phyloP scores from a whole-genome alignment of 2,329 filamentous ascomycete species.

The Aphanoascus verrucosus region DNA sequence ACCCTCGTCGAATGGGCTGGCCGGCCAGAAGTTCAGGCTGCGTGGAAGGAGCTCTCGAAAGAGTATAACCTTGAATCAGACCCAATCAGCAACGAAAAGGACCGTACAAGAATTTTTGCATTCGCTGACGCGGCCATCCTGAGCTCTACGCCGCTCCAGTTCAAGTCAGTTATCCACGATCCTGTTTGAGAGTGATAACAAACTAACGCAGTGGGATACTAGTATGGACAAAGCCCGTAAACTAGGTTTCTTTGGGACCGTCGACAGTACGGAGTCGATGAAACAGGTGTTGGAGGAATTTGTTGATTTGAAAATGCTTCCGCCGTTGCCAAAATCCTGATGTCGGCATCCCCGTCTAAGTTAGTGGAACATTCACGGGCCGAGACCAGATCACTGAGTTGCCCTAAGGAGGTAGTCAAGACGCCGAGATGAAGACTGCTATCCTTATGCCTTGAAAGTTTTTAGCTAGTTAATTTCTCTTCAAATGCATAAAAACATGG shows the following conservation, averaged over 20 bases:
- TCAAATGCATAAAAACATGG: too few relatives aligned
- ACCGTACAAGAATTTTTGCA: slow-evolving; percentile 38
- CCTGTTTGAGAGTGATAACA: neutral
- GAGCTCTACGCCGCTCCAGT: slow-evolving; percentile 22
- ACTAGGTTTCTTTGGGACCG: slow-evolving; percentile 39
- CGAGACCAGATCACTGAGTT: neutral
- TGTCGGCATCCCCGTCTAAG: neutral
- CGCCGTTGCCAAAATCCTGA: slow-evolving; percentile 16
- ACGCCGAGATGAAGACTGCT: too few relatives aligned
- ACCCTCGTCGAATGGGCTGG: slow-evolving; percentile 39
- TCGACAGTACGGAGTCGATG: slow-evolving; percentile 38
- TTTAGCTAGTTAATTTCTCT: too few relatives aligned
- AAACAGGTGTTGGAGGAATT: slow-evolving; percentile 35
- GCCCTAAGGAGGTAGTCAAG: neutral
- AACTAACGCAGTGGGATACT: slow-evolving; percentile 8
- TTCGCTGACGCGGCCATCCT: slow-evolving; percentile 37
- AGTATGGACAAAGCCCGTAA: slow-evolving; percentile 39
- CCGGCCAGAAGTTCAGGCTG: slow-evolving; percentile 33
- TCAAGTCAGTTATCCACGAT: slow-evolving; percentile 21
- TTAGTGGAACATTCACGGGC: neutral
- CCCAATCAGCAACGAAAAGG: slow-evolving; percentile 28
- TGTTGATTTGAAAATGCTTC: slow-evolving; percentile 36
- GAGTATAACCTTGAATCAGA: slow-evolving; percentile 34
- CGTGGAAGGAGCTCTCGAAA: slow-evolving; percentile 38
- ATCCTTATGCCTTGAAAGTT: too few relatives aligned